These are phyloP conservation scores for Cladosporium sp. DNA, from an alignment of 2,329 filamentous ascomycete species.

Conservation along the genomic window DNA sequence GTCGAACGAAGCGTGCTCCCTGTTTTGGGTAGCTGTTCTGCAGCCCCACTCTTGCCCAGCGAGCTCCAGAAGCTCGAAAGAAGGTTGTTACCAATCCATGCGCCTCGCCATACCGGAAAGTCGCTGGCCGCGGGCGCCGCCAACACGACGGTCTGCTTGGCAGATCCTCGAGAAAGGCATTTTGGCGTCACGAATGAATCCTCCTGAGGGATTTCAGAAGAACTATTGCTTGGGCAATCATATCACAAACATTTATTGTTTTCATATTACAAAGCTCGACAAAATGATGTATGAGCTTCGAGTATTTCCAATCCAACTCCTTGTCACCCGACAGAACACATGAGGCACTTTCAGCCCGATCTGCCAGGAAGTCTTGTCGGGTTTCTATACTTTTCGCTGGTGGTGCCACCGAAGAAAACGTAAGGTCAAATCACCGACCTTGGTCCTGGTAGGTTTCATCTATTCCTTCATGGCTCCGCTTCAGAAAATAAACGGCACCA, in stretches of 20 bases:
- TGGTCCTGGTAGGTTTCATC: background rate
- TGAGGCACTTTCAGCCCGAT: background rate
- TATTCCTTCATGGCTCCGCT: background rate
- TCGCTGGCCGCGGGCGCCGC: background rate
- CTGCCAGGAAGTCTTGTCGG: slow-evolving; percentile 2
- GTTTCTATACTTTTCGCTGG: background rate
- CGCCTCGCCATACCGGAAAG: background rate
- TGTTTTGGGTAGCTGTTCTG: background rate
- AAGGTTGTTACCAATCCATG: background rate
- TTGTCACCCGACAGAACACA: background rate
- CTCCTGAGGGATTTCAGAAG: background rate
- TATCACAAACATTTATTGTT: background rate
- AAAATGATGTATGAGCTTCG: background rate
- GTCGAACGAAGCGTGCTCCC: background rate
- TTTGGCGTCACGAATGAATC: background rate
- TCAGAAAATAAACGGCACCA: slow-evolving; percentile 65
- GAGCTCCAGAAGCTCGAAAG: background rate
- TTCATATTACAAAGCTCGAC: background rate
- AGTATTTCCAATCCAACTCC: background rate
- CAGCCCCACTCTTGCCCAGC: background rate
- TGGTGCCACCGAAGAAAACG: background rate
- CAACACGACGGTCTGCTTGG: background rate
- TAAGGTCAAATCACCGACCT: background rate
- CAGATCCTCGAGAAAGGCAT: background rate
- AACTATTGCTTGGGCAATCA: background rate